A percentile compares a stretch with the other conserved stretches of the same genome.
Conservation (phyloP, 2,329 filamentous ascomycete species). For the Helotiales sp. region DNA sequence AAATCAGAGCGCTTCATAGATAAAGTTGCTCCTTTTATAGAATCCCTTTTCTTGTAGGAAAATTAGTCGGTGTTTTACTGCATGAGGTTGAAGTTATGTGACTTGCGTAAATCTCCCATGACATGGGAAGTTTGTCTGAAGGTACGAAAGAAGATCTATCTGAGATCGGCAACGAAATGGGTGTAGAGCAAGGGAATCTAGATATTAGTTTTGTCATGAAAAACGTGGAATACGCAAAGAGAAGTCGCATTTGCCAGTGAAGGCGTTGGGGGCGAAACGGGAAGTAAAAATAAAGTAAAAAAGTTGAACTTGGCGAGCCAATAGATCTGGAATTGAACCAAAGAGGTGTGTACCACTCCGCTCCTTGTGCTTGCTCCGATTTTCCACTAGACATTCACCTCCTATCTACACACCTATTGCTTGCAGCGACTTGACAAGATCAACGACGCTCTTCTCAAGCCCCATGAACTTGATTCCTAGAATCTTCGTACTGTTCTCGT, state of each 20-base stretch:
- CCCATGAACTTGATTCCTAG: slow-evolving; percentile 63
- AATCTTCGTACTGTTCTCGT: slow-evolving; percentile 56
- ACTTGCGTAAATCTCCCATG: too few species aligned
- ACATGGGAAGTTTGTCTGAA: background rate
- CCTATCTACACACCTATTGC: slow-evolving; percentile 26
- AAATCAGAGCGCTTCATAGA: too few species aligned
- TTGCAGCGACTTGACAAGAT: slow-evolving; percentile 56
- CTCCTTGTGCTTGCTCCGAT: background rate
- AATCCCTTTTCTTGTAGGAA: too few species aligned
- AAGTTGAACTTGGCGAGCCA: background rate
- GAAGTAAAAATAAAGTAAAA: background rate
- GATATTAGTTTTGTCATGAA: too few species aligned
- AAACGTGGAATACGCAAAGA: too few species aligned
- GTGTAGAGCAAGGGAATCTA: background rate
- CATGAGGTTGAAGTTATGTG: too few species aligned
- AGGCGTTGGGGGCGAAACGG: too few species aligned
- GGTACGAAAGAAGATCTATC: background rate
- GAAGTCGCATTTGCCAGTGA: background rate
- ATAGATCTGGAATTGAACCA: too few species aligned
- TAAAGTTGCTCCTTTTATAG: too few species aligned
- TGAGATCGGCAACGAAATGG: background rate
- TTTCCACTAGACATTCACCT: background rate
- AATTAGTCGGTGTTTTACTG: too few species aligned
- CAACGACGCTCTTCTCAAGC: slow-evolving; percentile 63
- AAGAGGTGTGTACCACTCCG: background rate